Evolutionary conservation across 2,329 filamentous ascomycete species (phyloP).

Genomic region (Penicillium italicum): DNA sequence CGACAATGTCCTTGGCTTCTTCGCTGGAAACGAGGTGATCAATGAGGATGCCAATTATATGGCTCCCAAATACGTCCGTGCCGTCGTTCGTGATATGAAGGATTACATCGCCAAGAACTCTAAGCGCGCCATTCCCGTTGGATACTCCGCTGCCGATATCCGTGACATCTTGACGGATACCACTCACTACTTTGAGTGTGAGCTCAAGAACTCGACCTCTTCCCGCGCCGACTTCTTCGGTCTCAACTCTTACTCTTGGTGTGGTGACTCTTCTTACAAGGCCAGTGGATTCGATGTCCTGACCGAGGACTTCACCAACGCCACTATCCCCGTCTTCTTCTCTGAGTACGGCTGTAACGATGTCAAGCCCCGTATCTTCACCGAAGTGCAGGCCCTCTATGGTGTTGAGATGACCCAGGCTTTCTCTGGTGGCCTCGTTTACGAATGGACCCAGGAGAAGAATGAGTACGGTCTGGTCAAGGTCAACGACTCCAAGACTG

Average conservation of each 20-base stretch:
- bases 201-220: conserved; percentile 46
- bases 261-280: conserved; percentile 55
- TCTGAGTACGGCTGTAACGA: conserved; percentile 65
- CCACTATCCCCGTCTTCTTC: conserved; percentile 62
- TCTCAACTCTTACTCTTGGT: conserved; percentile 68
- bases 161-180: conserved; percentile 58
- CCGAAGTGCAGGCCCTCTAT: conserved; percentile 60
- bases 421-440: conserved; percentile 57
- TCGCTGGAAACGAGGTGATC: conserved; percentile 66
- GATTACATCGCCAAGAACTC: conserved; percentile 61
- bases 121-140: conserved; percentile 59
- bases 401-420: conserved; percentile 56
- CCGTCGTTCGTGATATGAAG: conserved; percentile 65
- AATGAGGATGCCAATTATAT: conserved; percentile 55
- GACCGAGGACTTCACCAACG: conserved; percentile 57
- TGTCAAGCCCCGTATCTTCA: conserved; percentile 55
- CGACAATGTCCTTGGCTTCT: conserved; percentile 64
- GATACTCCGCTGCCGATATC: conserved; percentile 66
- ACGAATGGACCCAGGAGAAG: conserved; percentile 49
- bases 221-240: conserved; percentile 63
- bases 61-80: conserved; percentile 58
- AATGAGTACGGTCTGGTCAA: conserved; percentile 57
- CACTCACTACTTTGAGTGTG: conserved; percentile 60
- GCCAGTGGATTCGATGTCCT: conserved; percentile 55
- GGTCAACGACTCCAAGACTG: conserved; percentile 56